Evolutionary conservation across 164 flowering plant species (phyloP).

Genomic region (Umbilicus rupestris): DNA sequence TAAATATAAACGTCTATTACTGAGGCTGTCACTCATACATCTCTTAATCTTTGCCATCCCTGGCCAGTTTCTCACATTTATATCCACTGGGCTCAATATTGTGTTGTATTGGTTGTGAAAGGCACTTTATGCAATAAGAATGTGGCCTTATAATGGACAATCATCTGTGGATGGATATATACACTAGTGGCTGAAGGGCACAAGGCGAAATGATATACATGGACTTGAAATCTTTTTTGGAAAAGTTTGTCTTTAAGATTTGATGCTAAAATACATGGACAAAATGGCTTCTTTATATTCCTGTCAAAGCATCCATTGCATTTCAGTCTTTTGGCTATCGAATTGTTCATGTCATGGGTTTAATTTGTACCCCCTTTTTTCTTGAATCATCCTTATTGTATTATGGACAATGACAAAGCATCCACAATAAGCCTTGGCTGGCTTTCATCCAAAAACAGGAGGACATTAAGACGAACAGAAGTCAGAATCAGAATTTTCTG

Average conservation of each 20-base stretch:
- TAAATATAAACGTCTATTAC: no score
- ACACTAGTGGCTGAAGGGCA: not conserved
- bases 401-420: not conserved
- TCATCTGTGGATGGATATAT: not conserved
- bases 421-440: not conserved
- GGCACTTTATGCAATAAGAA: not conserved
- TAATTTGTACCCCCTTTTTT: not conserved
- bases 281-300: not conserved
- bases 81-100: not conserved
- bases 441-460: not conserved
- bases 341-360: not conserved
- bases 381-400: not conserved
- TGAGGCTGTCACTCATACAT: not conserved
- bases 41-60: not conserved
- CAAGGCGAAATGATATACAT: not conserved
- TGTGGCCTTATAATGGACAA: not conserved
- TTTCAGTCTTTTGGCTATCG: not conserved
- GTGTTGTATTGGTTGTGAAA: not conserved
- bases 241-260: not conserved
- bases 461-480: not conserved
- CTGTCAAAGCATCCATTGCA: not conserved
- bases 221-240: not conserved
- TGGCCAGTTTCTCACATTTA: not conserved
- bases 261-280: slow-evolving; percentile 7
- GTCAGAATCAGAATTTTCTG: not conserved